A percentile compares a stretch with the other conserved stretches of the same genome.
Conservation (phyloP, 2,329 filamentous ascomycete genomes). For the Gremmenia infestans region DNA sequence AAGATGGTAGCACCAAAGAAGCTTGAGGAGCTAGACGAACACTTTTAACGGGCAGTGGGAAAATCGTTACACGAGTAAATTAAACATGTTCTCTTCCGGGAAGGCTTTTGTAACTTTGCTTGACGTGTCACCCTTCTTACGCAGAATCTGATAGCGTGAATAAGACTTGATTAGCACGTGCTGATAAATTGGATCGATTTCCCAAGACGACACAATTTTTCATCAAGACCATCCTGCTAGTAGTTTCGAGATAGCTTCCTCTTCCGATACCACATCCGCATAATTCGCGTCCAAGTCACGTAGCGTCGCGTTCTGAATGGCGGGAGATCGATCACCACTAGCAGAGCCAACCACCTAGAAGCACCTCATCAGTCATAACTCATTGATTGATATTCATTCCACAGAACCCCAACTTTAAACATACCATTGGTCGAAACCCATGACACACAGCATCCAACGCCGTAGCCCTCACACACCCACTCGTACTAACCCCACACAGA, state of each 20-base stretch:
- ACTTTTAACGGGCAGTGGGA: too few species aligned
- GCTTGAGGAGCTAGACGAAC: too few species aligned
- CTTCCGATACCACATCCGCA: conserved; percentile 40
- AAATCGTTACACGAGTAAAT: too few species aligned
- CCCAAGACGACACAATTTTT: background rate
- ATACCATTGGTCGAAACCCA: conserved; percentile 41
- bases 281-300: conserved; percentile 44
- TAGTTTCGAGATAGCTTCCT: conserved; percentile 37
- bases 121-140: too few species aligned
- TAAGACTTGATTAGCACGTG: too few species aligned
- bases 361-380: background rate
- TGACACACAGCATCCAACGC: conserved; percentile 41
- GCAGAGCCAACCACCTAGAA: conserved; percentile 38
- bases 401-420: conserved; percentile 6
- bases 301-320: conserved; percentile 41
- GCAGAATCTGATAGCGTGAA: too few species aligned
- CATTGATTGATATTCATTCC: too few species aligned
- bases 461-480: conserved; percentile 41
- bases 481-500: conserved; percentile 43
- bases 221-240: conserved; percentile 32
- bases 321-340: conserved; percentile 40
- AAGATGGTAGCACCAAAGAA: too few species aligned
- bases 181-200: background rate
- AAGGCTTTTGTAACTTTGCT: too few species aligned
- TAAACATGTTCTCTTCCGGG: too few species aligned